A percentile compares a stretch with the other conserved stretches of the same genome.
Evolutionary conservation across 441 rosid species (phyloP).

Genomic region (Erysimum cheiri): DNA sequence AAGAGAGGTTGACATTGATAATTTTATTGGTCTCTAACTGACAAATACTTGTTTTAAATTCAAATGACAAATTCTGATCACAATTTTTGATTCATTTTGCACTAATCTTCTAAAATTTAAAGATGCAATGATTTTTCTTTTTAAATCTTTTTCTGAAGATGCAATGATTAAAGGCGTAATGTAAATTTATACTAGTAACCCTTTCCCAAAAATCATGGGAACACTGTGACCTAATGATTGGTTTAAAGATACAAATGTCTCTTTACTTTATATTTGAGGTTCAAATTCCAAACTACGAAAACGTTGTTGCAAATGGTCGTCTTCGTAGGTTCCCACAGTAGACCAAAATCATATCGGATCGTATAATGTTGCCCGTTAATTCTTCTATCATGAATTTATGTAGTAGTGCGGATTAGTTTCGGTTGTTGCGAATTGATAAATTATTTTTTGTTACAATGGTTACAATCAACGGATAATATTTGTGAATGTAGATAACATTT

Average conservation of each 20-base stretch:
- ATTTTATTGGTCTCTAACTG: constrained; percentile 11
- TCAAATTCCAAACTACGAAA: constrained; percentile 20
- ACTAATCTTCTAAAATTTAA: constrained; percentile 8
- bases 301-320: constrained; percentile 18
- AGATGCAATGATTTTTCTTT: not conserved
- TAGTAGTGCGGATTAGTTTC: not conserved
- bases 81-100: constrained; percentile 9
- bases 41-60: not conserved
- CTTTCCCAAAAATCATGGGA: constrained; percentile 28
- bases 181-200: constrained; percentile 4
- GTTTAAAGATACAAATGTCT: constrained; percentile 13
- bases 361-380: constrained; percentile 6
- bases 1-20: constrained; percentile 10
- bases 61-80: constrained; percentile 6
- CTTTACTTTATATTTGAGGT: constrained; percentile 13
- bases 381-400: constrained; percentile 8
- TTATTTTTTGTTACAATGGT: not conserved
- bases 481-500: not conserved
- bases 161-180: constrained; percentile 14
- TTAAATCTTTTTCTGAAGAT: not conserved
- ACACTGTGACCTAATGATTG: constrained; percentile 26
- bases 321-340: constrained; percentile 32
- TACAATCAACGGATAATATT: not conserved
- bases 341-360: constrained; percentile 5
- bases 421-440: not conserved